phyloP scores from a whole-genome alignment of 2,329 filamentous ascomycete species.

The Stemphylium lycopersici region DNA sequence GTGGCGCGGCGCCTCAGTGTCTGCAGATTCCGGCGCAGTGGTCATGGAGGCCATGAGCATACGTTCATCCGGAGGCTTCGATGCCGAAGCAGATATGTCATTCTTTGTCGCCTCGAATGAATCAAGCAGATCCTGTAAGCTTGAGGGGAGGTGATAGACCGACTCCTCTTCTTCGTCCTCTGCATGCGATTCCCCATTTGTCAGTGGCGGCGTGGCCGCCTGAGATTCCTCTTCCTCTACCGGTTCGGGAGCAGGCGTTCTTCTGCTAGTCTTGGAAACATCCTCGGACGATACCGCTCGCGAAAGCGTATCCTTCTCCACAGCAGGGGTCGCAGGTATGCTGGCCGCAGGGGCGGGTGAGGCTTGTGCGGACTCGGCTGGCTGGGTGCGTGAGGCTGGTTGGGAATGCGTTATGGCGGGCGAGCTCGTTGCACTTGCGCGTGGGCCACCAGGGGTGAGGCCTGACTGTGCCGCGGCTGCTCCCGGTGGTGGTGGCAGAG shows the following conservation, averaged over 20 bases:
- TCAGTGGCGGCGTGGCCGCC: conserved; percentile 49
- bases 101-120: conserved; percentile 86
- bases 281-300: conserved; percentile 42
- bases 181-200: conserved; percentile 61
- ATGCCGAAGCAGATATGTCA: conserved; percentile 64
- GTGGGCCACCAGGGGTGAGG: conserved; percentile 58
- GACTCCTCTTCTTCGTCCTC: conserved; percentile 72
- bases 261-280: conserved; percentile 31
- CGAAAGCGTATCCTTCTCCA: conserved; percentile 51
- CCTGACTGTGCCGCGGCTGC: conserved; percentile 49
- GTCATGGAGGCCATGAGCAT: conserved; percentile 78
- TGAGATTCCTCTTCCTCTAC: conserved; percentile 44
- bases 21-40: conserved; percentile 74
- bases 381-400: conserved; percentile 48
- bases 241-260: conserved; percentile 38
- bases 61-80: conserved; percentile 69
- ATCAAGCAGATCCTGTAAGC: conserved; percentile 86
- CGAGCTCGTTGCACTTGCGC: conserved; percentile 64
- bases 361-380: conserved; percentile 49
- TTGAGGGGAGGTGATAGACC: conserved; percentile 89
- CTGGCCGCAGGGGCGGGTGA: conserved; percentile 56
- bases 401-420: conserved; percentile 50
- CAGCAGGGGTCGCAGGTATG: conserved; percentile 54
- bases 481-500: conserved; percentile 87
- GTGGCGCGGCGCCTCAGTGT: conserved; percentile 80